phyloP scores from a whole-genome alignment of 768 basidiomycete genomes.

The Pulveroboletus ravenelii region DNA sequence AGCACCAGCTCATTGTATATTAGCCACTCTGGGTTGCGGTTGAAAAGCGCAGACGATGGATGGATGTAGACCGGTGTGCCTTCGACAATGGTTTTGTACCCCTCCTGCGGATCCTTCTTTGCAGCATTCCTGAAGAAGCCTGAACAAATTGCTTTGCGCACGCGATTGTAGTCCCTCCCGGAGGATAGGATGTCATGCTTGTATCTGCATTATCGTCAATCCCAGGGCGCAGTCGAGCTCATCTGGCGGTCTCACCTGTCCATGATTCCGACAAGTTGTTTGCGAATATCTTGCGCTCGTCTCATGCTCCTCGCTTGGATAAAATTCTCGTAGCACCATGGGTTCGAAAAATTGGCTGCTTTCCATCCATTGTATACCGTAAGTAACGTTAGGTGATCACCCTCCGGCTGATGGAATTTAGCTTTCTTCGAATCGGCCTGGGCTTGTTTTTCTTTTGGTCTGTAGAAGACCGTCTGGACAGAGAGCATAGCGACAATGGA shows the following conservation, averaged over 20 bases:
- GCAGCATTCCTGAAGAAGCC: slow-evolving; percentile 98
- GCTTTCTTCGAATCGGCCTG: slow-evolving; percentile 99
- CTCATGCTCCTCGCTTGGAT: slow-evolving; percentile 98
- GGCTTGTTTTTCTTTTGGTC: slow-evolving; percentile 99
- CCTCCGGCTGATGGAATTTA: slow-evolving; percentile 99
- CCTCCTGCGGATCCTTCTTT: slow-evolving; percentile 97
- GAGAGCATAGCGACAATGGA: slow-evolving; percentile 98
- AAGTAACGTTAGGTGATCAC: slow-evolving; percentile 86
- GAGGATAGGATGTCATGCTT: slow-evolving; percentile 96
- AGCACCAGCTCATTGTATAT: slow-evolving; percentile 95
- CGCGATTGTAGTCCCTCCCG: slow-evolving; percentile 86
- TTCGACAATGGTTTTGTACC: slow-evolving; percentile 96
- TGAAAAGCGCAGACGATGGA: slow-evolving; percentile 94
- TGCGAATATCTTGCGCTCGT: slow-evolving; percentile 94
- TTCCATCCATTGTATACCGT: slow-evolving; percentile 99
- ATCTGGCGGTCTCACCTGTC: slow-evolving; percentile 64
- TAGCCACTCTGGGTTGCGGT: slow-evolving; percentile 93
- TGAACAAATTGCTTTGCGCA: slow-evolving; percentile 93
- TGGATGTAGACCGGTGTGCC: slow-evolving; percentile 99
- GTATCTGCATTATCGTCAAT: slow-evolving; percentile 49
- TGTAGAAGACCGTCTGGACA: slow-evolving; percentile 94
- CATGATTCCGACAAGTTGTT: slow-evolving; percentile 98
- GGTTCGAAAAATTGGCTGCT: slow-evolving; percentile 90
- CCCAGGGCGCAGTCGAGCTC: not conserved
- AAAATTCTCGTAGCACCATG: slow-evolving; percentile 99